These are phyloP conservation scores for Mycotypha africana DNA, from an alignment of 371 early-diverging fungal species.

Conservation along the genomic window DNA sequence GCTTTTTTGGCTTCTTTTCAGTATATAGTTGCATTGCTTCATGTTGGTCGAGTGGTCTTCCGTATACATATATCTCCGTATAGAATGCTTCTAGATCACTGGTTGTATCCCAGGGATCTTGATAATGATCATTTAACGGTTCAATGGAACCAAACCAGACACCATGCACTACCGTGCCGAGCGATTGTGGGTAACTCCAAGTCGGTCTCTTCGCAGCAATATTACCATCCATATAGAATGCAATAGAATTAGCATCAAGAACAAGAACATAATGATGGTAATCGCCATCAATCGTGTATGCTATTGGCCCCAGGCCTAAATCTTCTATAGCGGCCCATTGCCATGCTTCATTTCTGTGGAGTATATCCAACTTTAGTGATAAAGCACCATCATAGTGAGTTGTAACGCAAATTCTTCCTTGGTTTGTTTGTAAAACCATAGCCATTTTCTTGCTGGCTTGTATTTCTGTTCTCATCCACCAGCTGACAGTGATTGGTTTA, in stretches of 20 bases:
- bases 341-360: conserved; percentile 22
- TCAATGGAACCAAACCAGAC: conserved; percentile 46
- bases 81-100: conserved; percentile 27
- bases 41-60: too few relatives aligned
- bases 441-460: conserved; percentile 23
- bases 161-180: conserved; percentile 23
- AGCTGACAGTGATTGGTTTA: conserved; percentile 31
- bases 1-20: too few relatives aligned
- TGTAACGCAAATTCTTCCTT: conserved; percentile 29
- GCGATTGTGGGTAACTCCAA: conserved; percentile 21
- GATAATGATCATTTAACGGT: conserved; percentile 32
- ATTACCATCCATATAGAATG: conserved; percentile 38
- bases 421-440: conserved; percentile 34
- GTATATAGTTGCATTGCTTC: too few relatives aligned
- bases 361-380: conserved; percentile 20
- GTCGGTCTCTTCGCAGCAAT: conserved; percentile 19
- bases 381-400: conserved; percentile 13
- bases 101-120: conserved; percentile 39
- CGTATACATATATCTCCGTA: conserved; percentile 25
- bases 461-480: conserved; percentile 48
- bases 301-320: conserved; percentile 18
- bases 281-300: conserved; percentile 20
- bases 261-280: conserved; percentile 38
- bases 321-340: conserved; percentile 15
- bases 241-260: conserved; percentile 8